Evolutionary conservation across 2,329 filamentous ascomycete species (phyloP), one percentile per base, ranked within the genome.

Genomic region (Metarhizium album): DNA sequence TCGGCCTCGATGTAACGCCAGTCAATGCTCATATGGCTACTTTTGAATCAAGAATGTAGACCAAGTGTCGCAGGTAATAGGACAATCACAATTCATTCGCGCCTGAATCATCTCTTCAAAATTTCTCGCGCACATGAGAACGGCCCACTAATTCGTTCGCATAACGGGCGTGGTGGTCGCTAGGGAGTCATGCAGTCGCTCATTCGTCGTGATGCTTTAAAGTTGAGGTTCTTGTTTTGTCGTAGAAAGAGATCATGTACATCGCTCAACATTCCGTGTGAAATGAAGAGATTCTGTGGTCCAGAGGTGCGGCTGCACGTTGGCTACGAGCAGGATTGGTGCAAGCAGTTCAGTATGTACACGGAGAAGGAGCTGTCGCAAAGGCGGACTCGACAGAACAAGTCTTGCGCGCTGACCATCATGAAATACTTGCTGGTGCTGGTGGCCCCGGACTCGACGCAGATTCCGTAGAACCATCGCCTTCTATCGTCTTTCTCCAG

Each of bases 401-500:
- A 24, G 31, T 29, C 27, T 16, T 11, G n/a, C 20, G 23, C 35
- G 9, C 43, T 18, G 16, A 14, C 22, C 18, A 31, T 56, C 53
- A 55, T 42, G 49, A 46, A 4, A 38, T 20, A 5, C 33, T 52
- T 9, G 49, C 43, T 20, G 54, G 46, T 33, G 45, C 49, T 11
- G 31, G 29, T 4, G 31, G 50, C 45, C 60, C 59, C 62, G 60
- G 62, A 49, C 59, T 75, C 13, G 79, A 83, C 50, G 74, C 76
- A 9, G 78, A 76, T 61, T 85, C 83, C 3, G 82, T 84, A 27
- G 82, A 85, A 31, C 79, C 78, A 61, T 96, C 90, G 53, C 90
- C 89, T 57, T 97, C 91, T 59, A 97, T 95, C 2, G 91, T 97
- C 71, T 93, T 95, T 63, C 84, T 83, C 91, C 91, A 98, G 67